Conservation (phyloP, 176 grass and related monocot genomes). For the Phragmites australis region DNA sequence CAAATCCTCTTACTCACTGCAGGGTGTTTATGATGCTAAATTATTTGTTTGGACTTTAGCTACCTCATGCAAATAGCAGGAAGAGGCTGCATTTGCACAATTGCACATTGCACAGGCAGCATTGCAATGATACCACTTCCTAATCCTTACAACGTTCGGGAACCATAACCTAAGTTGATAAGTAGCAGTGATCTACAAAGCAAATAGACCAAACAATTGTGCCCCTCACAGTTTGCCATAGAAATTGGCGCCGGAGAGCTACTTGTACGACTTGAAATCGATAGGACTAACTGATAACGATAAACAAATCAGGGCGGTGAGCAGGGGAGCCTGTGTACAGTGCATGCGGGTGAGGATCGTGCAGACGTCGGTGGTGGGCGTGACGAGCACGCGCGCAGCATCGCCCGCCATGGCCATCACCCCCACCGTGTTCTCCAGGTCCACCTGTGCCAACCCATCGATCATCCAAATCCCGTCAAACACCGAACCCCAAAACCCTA, state of each 20-base stretch:
- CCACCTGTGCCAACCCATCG: constrained; percentile 23
- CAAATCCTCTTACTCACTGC: not conserved
- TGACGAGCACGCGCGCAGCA: constrained; percentile 48
- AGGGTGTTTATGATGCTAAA: not conserved
- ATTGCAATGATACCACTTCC: not conserved
- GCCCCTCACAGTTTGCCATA: not conserved
- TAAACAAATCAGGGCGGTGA: not conserved
- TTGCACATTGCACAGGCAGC: not conserved
- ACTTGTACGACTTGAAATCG: not conserved
- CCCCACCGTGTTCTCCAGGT: constrained; percentile 60
- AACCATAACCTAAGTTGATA: not conserved
- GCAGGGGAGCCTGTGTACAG: not conserved
- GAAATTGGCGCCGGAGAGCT: not conserved
- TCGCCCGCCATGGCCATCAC: constrained; percentile 68
- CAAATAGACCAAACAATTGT: not conserved
- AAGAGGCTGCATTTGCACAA: not conserved
- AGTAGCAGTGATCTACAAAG: not conserved
- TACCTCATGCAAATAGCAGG: not conserved
- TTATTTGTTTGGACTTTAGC: not conserved
- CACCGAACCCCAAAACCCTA: not conserved
- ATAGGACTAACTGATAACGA: not conserved
- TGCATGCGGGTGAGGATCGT: constrained; percentile 55
- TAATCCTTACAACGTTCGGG: not conserved
- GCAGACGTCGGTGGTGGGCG: constrained; percentile 53
- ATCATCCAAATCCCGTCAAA: not conserved